Evolutionary conservation across 192 early-diverging fungal genomes (phyloP).

Genomic region (Coemansia biformis): DNA sequence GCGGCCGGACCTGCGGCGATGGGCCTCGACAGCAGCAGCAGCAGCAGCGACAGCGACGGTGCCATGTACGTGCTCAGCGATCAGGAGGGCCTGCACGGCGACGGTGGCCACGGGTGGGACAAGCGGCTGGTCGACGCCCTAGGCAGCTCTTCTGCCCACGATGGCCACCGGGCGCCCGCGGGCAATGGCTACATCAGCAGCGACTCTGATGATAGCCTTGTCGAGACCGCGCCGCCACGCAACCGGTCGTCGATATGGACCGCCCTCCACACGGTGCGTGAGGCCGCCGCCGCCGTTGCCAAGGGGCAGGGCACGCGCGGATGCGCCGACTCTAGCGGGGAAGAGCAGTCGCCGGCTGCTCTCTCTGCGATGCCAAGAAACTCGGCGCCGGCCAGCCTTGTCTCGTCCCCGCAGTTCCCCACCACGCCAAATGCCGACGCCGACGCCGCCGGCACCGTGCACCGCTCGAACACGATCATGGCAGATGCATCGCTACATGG

Average conservation of each 20-base stretch:
- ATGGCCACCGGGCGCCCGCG: neutral
- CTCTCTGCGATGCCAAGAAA: neutral
- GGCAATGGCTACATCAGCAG: neutral
- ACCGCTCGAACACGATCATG: too few species aligned
- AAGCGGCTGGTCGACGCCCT: slow-evolving; percentile 36
- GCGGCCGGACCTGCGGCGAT: neutral
- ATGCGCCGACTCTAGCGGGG: too few species aligned
- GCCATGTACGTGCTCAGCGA: slow-evolving; percentile 31
- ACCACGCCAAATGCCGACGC: slow-evolving; percentile 5
- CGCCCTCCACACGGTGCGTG: slow-evolving; percentile 23
- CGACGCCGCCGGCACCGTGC: too few species aligned
- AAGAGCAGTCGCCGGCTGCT: too few species aligned
- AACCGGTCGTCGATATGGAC: slow-evolving; percentile 23
- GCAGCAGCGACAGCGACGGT: slow-evolving; percentile 6
- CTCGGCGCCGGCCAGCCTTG: slow-evolving; percentile 40
- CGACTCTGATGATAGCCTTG: neutral
- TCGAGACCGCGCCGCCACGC: neutral
- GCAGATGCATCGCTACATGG: too few species aligned
- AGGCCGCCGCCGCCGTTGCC: slow-evolving; percentile 14
- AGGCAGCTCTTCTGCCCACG: slow-evolving; percentile 9
- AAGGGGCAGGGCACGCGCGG: slow-evolving; percentile 2
- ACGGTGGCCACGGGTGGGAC: slow-evolving; percentile 37
- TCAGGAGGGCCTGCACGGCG: slow-evolving; percentile 31
- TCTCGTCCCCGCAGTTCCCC: slow-evolving; percentile 38
- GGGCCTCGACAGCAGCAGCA: neutral